Base-by-base conservation (phyloP, 164 flowering plant species). In the Macadamia integrifolia region DNA sequence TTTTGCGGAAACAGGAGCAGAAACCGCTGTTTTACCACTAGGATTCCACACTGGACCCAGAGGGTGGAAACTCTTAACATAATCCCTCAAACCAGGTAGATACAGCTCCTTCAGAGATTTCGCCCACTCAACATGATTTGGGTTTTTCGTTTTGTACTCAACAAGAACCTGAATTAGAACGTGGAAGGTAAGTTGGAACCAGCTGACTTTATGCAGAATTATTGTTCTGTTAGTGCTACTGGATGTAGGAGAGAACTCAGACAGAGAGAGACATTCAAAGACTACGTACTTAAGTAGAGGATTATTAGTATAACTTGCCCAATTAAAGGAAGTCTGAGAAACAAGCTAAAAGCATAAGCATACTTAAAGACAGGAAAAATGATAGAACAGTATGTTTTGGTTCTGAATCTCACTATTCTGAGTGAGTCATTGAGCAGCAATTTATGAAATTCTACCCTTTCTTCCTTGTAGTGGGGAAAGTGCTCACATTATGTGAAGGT, bases 41-140 rank as follows among this genome's bases (percentile, higher is more conserved):
- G 83, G 61, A 81, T 80, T 85, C 99, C 99, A 92, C 32, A 86
- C 92, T 31, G 96, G 97, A 17, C 99, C 99, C 74, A 92, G 68
- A 66, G 98, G 94, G 68, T 84, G 87, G 75, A 76, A 81, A 53
- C 84, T 79, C 83, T 95, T 95, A 8, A 95, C 96, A 77, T 88
- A 95, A 75, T 89, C 93, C 79, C 94, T 88, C 80, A 95, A 80
- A 61, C 98, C 97, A 59, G 94, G 92, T 52, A 92, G 3, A 74
- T 89, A 95, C 14, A 95, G 88, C 78, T 92, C 99, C 81, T 92
- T 95, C 75, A 92, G 13, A 78, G 96, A 89, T 86, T 88, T 92
- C 58, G 97, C 97, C 99, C 99, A 95, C 74, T 90, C 98, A 46
- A 91, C 90, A 74, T 95, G 99, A 79, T 88, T 81, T 74, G 94